Base-by-base conservation (phyloP, 805 yeast genomes). In the Candida insectorum region DNA sequence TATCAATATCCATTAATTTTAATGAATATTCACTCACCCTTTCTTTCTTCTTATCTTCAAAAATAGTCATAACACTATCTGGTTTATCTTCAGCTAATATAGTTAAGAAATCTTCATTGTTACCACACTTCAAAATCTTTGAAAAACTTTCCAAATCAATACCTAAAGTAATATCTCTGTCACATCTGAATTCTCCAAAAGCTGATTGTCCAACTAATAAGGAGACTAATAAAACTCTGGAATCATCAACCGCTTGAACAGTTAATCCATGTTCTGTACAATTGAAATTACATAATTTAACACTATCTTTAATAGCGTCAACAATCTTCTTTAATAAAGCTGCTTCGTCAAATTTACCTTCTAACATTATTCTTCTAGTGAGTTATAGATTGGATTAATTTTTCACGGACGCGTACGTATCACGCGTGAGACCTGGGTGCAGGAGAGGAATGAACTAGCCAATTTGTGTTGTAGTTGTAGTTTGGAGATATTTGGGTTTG, bases 171-270 rank as follows among this genome's bases (percentile, higher is more conserved):
- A 89, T 72, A 47, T 85, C 87, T 56, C 93, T 81, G 66, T 93
- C 98, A 65, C 97, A 89, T 73, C 98, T 82, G 71, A 85, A 93
- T 48, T 84, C 91, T 40, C 78, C 73, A 69, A 93, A 93, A 9
- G 95, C 89, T 41, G 85, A 89, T 43, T 81, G 78, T 39, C 94
- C 95, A 47, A 93, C 82, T 49, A 85, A 77, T 43, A 93, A 70
- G 14, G 95, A 84, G 25, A 91, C 96, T 45, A 93, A 74, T 44
- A 89, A 75, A 39, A 93, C 96, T 72, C 97, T 86, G 17, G 98
- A 88, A 58, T 88, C 94, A 64, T 93, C 98, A 48, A 93, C 93
- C 17, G 98, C 97, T 70, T 93, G 97, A 15, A 94, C 91, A 8
- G 94, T 83, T 52, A 93, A 82, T 47, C 98, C 98, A 43, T 79